Evolutionary conservation across 768 basidiomycete species (phyloP).

Genomic region (Lyophyllum atratum): DNA sequence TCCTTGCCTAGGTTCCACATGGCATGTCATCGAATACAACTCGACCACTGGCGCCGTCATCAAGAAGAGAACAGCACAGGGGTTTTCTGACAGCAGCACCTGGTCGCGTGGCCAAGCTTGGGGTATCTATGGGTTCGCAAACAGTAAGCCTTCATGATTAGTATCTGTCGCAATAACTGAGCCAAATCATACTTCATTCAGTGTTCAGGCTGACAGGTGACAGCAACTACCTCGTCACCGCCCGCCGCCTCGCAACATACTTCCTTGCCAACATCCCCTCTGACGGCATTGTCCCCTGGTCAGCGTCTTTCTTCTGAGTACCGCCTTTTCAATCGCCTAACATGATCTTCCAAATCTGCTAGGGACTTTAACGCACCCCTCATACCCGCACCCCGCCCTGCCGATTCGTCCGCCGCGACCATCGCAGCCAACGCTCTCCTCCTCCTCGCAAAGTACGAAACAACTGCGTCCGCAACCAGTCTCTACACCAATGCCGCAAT

Average conservation of each 20-base stretch:
- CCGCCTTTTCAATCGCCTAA: neutral
- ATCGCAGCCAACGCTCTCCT: conserved; percentile 63
- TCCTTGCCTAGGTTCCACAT: conserved; percentile 41
- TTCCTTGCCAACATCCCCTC: conserved; percentile 61
- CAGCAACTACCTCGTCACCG: conserved; percentile 56
- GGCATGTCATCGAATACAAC: conserved; percentile 71
- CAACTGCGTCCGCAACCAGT: conserved; percentile 29
- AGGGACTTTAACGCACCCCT: conserved; percentile 79
- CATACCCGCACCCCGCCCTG: conserved; percentile 51
- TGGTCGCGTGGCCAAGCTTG: conserved; percentile 78
- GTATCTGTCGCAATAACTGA: neutral
- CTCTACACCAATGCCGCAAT: conserved; percentile 53
- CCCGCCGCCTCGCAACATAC: conserved; percentile 57
- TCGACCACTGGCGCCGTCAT: conserved; percentile 63
- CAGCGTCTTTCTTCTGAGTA: conserved; percentile 11
- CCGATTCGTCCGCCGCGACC: conserved; percentile 72
- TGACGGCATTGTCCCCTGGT: conserved; percentile 73
- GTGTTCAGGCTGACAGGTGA: conserved; percentile 61
- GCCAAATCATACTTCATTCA: conserved; percentile 20
- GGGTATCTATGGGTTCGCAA: conserved; percentile 71
- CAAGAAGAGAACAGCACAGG: conserved; percentile 58
- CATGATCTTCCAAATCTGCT: neutral
- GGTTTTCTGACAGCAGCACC: conserved; percentile 64
- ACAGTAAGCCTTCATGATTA: conserved; percentile 47
- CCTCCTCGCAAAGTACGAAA: conserved; percentile 49